A percentile compares a stretch with the other conserved stretches of the same genome.
phyloP scores from a whole-genome alignment of 2,329 filamentous ascomycete species.

The Clonostachys rhizophaga region DNA sequence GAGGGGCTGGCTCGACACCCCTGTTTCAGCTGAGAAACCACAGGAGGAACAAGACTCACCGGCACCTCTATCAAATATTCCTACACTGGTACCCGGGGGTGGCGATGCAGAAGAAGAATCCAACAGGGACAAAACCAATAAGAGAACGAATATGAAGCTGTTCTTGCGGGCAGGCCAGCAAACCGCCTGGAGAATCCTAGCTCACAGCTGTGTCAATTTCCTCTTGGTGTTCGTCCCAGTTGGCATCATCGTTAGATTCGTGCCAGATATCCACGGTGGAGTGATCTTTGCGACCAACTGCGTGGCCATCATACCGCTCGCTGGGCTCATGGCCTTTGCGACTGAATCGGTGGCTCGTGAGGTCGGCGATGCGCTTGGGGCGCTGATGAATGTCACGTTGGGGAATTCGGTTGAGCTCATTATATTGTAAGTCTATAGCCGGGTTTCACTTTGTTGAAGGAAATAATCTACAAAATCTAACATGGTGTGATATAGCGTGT shows the following conservation, averaged over 20 bases:
- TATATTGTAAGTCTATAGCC: conserved; percentile 52
- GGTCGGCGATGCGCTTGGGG: conserved; percentile 69
- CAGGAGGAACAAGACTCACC: too few relatives aligned
- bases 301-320: conserved; percentile 70
- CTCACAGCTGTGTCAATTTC: conserved; percentile 74
- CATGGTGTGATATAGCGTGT: not conserved
- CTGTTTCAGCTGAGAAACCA: too few relatives aligned
- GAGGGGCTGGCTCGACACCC: too few relatives aligned
- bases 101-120: too few relatives aligned
- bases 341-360: conserved; percentile 71
- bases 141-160: too few relatives aligned
- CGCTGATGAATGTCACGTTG: conserved; percentile 72
- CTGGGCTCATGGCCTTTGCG: conserved; percentile 66
- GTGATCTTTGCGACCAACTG: conserved; percentile 71
- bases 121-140: too few relatives aligned
- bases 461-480: too few relatives aligned
- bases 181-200: too few relatives aligned
- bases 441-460: not conserved
- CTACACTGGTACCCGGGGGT: too few relatives aligned
- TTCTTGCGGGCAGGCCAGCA: too few relatives aligned
- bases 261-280: conserved; percentile 48
- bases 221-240: conserved; percentile 74
- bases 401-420: conserved; percentile 78
- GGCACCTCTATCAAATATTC: too few relatives aligned
- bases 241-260: conserved; percentile 62